Evolutionary conservation across 176 grass and related monocot genomes (phyloP), one percentile per base, ranked within the genome.

Genomic region (Olyra latifolia): DNA sequence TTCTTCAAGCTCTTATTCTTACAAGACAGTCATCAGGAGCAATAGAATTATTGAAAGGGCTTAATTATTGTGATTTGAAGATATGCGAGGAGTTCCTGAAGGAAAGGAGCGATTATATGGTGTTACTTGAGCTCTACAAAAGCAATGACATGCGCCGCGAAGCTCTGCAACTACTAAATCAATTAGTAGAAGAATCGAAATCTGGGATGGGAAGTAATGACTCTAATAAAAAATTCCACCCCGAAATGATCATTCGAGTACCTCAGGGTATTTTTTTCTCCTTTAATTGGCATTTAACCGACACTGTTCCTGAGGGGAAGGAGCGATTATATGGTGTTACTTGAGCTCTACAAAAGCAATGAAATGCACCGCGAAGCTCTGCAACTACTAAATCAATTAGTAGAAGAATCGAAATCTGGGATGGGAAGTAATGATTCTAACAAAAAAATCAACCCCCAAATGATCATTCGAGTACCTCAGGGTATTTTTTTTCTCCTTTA

Each of bases 1-100:
- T 99, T 82, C 92, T 99, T 85, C 92, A 99, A 86, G 90, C 92
- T 71, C 90, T 99, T 75, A 62, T 99, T 91, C 93, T 99, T 74
- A 88, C 92, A 53, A 78, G 85, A 69, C 96, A 99, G 83, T 79
- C 83, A 67, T 84, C 88, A 59, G 81, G 74, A 52, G 83, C 79
- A 75, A 53, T 79, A 20, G 92, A 93, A 47, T 73, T 95, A 72
- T 73, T 99, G 77, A 93, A 91, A 66, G 88, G 88, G 35, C 84
- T 95, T 59, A 99, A 95, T 68, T 99, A 80, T 84, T 99, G 92
- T 86, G 92, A 99, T 86, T 76, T 93, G 63, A 95, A 93, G 77
- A 99, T 90, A 69, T 93, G 84, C 1, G 93, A 99, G 71, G 93
- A 95, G 58, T 95, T 99, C 86, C 49, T 99, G 52, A 93, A 84